These are phyloP conservation scores for Wickerhamiella infanticola DNA, from an alignment of 1,139 yeast genomes.

Conservation along the genomic window DNA sequence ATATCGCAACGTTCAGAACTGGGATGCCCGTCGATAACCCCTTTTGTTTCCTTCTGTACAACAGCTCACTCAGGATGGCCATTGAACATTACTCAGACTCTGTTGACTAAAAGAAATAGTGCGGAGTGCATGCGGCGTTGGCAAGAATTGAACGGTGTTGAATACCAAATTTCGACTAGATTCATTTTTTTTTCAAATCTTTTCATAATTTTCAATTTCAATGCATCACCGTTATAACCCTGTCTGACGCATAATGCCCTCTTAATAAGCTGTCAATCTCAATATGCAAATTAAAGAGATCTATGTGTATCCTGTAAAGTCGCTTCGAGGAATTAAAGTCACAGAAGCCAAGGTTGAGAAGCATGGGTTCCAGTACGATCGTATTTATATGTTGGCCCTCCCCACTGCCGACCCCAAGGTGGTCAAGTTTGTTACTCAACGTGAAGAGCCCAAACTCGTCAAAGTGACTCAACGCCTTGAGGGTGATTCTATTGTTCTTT, in stretches of 20 bases:
- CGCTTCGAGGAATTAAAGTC: constrained; percentile 26
- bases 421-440: constrained; percentile 24
- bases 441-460: constrained; percentile 24
- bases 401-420: constrained; percentile 14
- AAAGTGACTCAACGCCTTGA: constrained; percentile 20
- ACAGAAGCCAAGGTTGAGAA: constrained; percentile 24
- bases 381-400: constrained; percentile 27
- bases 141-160: too few species aligned
- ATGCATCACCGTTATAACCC: too few species aligned
- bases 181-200: too few species aligned
- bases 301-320: constrained; percentile 29
- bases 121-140: too few species aligned
- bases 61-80: constrained; percentile 10
- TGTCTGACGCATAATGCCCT: too few species aligned
- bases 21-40: constrained; percentile 5
- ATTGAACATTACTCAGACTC: not conserved
- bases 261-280: not conserved
- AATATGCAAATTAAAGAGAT: constrained; percentile 14
- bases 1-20: constrained; percentile 7
- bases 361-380: constrained; percentile 30
- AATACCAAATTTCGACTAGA: too few species aligned
- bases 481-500: constrained; percentile 19
- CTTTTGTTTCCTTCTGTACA: constrained; percentile 2
- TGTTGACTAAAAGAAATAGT: too few species aligned
- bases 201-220: too few species aligned